Evolutionary conservation across 2,329 filamentous ascomycete species (phyloP).

Genomic region (Harringtonia aguacate): DNA sequence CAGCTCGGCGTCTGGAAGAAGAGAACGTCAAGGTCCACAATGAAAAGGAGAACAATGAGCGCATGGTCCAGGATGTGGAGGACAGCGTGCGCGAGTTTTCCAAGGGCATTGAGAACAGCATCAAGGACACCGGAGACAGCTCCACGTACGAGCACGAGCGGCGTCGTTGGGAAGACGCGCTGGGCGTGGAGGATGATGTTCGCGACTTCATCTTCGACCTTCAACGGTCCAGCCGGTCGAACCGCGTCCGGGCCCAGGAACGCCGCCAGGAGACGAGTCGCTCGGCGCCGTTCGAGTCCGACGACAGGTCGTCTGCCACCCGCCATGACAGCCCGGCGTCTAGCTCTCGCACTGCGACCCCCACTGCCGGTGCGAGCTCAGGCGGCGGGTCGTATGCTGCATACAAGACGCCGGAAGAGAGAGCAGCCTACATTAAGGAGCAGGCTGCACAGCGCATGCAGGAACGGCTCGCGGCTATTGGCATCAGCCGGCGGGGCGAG

Average conservation of each 20-base stretch:
- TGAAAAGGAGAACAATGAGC: conserved; percentile 88
- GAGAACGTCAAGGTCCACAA: conserved; percentile 71
- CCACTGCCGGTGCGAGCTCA: conserved; percentile 32
- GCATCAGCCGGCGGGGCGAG: conserved; percentile 81
- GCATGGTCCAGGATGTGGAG: conserved; percentile 94
- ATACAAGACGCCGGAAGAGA: conserved; percentile 85
- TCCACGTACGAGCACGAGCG: conserved; percentile 79
- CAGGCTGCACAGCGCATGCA: conserved; percentile 96
- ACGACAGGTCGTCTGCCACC: conserved; percentile 20
- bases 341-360: conserved; percentile 35
- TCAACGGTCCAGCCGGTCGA: conserved; percentile 72
- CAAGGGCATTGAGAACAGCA: conserved; percentile 70
- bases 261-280: conserved; percentile 28
- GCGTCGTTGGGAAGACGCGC: conserved; percentile 87
- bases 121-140: conserved; percentile 71
- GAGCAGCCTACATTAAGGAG: conserved; percentile 92
- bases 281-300: neutral
- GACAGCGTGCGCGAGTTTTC: conserved; percentile 89
- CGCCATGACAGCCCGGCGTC: conserved; percentile 7
- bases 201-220: conserved; percentile 97
- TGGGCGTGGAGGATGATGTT: conserved; percentile 93
- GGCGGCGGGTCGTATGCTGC: conserved; percentile 62
- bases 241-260: conserved; percentile 55
- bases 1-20: conserved; percentile 77
- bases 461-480: conserved; percentile 84